These are phyloP conservation scores for Chenopodium quinoa DNA, from an alignment of 148 eudicot genomes.

Conservation along the genomic window DNA sequence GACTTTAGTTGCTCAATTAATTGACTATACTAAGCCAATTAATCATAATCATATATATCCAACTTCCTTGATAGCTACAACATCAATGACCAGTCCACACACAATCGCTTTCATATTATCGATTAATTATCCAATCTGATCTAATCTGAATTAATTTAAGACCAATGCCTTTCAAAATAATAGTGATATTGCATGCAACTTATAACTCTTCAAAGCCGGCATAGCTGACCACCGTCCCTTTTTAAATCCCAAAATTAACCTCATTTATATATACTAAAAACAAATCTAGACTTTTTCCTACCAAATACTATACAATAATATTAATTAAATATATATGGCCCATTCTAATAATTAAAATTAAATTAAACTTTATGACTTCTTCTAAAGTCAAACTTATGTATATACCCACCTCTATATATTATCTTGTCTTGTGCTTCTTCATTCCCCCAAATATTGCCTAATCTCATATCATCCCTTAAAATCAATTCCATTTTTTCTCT, in stretches of 20 bases:
- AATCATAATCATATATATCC: neutral
- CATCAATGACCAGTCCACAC: slow-evolving; percentile 24
- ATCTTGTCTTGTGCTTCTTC: neutral
- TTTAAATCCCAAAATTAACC: slow-evolving; percentile 14
- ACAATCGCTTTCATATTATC: neutral
- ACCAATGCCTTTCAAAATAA: slow-evolving; percentile 1
- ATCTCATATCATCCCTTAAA: neutral
- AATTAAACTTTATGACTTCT: slow-evolving; percentile 5
- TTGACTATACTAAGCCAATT: neutral
- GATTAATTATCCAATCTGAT: no score
- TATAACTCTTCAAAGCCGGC: slow-evolving; percentile 38
- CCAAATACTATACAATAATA: slow-evolving; percentile 17
- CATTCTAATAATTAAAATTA: neutral
- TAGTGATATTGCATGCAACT: slow-evolving; percentile 20
- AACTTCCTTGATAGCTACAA: slow-evolving; percentile 11
- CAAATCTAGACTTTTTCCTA: slow-evolving; percentile 22
- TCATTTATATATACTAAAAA: slow-evolving; percentile 12
- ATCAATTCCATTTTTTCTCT: neutral
- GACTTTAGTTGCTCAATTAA: neutral
- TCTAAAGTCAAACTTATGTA: slow-evolving; percentile 27
- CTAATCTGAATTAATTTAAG: no score
- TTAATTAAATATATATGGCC: neutral
- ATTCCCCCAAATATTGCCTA: neutral
- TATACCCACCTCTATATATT: slow-evolving; percentile 6
- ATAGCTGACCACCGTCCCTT: slow-evolving; percentile 41